phyloP scores from a whole-genome alignment of 2,329 filamentous ascomycete genomes.

The Aureobasidium namibiae region DNA sequence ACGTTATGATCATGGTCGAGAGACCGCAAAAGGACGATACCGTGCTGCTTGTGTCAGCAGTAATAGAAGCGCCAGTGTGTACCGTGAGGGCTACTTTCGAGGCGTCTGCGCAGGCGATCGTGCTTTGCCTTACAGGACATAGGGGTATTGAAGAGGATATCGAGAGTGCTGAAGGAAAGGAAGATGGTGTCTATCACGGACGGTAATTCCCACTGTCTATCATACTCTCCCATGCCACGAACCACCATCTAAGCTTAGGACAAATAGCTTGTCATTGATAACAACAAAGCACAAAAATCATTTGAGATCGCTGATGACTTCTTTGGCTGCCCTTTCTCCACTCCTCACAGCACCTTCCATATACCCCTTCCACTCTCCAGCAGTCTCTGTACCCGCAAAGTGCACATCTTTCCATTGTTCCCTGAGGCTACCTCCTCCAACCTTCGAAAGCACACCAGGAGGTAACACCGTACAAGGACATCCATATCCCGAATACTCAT shows the following conservation, averaged over 20 bases:
- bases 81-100: neutral
- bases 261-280: too few species aligned
- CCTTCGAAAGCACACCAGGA: neutral
- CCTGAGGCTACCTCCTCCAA: slow-evolving; percentile 16
- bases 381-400: slow-evolving; percentile 49
- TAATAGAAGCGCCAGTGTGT: neutral
- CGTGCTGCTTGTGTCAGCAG: neutral
- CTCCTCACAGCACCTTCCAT: slow-evolving; percentile 50
- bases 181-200: neutral
- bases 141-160: neutral
- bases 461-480: slow-evolving; percentile 3
- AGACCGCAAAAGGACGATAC: slow-evolving; percentile 4
- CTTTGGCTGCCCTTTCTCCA: slow-evolving; percentile 41
- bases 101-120: neutral
- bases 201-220: too few species aligned
- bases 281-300: too few species aligned
- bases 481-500: slow-evolving; percentile 11
- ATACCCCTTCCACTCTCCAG: slow-evolving; percentile 47
- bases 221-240: too few species aligned
- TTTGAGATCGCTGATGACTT: slow-evolving; percentile 30
- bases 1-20: slow-evolving; percentile 6
- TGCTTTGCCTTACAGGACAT: neutral
- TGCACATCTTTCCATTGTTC: slow-evolving; percentile 32
- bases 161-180: neutral
- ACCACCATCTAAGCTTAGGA: too few species aligned